Percentiles rank a stretch among this genome's conserved stretches.
Conservation (phyloP, 345 rosid species). For the Rubroshorea leprosula region DNA sequence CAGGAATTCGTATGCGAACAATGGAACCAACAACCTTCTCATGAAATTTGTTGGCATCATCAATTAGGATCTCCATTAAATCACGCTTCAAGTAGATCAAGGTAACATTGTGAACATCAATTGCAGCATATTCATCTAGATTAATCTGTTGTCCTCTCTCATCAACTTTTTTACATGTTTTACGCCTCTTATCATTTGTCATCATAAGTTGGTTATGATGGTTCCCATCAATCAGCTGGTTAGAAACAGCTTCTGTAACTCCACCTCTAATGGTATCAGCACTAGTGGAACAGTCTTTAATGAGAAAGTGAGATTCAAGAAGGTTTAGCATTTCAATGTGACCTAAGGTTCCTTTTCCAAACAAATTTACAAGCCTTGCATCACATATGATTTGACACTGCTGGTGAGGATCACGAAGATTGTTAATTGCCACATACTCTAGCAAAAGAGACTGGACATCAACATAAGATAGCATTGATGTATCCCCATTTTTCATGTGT, state of each 20-base stretch:
- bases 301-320: constrained; percentile 70
- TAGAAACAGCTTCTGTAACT: constrained; percentile 30
- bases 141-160: constrained; percentile 34
- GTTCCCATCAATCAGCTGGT: constrained; percentile 26
- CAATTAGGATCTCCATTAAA: constrained; percentile 60
- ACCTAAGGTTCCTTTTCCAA: constrained; percentile 61
- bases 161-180: constrained; percentile 42
- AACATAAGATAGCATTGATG: constrained; percentile 44
- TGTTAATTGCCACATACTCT: constrained; percentile 57
- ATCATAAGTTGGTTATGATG: constrained; percentile 23
- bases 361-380: constrained; percentile 54
- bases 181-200: constrained; percentile 46
- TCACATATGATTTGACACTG: constrained; percentile 75
- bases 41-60: constrained; percentile 55
- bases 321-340: constrained; percentile 91
- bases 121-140: constrained; percentile 67
- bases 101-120: constrained; percentile 76
- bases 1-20: constrained; percentile 68
- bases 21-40: constrained; percentile 83
- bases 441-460: constrained; percentile 72
- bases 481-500: constrained; percentile 69
- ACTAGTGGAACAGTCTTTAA: constrained; percentile 34
- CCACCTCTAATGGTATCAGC: constrained; percentile 27
- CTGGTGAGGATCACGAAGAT: constrained; percentile 71
- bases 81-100: constrained; percentile 66